phyloP scores from a whole-genome alignment of 495 filamentous ascomycete species.

The Aspergillus nidulans region DNA sequence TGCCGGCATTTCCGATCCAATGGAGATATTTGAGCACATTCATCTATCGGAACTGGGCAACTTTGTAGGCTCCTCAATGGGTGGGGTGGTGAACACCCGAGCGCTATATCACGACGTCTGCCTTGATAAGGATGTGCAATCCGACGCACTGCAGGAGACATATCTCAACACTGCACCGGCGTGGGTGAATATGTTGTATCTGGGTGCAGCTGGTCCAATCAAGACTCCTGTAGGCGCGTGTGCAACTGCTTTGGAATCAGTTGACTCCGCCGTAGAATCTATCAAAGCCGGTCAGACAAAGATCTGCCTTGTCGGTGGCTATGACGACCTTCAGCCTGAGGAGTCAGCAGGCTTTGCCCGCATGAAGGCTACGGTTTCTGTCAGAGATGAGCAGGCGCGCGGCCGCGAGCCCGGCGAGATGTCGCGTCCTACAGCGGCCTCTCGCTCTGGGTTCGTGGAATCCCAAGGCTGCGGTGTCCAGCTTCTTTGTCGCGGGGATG shows the following conservation, averaged over 20 bases:
- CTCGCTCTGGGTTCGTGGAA: slow-evolving; percentile 96
- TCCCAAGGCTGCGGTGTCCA: slow-evolving; percentile 96
- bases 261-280: slow-evolving; percentile 94
- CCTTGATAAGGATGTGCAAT: slow-evolving; percentile 90
- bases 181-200: slow-evolving; percentile 96
- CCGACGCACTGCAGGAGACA: slow-evolving; percentile 95
- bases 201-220: slow-evolving; percentile 97
- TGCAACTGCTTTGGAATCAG: slow-evolving; percentile 89
- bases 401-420: slow-evolving; percentile 91
- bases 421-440: slow-evolving; percentile 93
- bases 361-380: slow-evolving; percentile 97
- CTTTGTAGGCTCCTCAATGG: slow-evolving; percentile 85
- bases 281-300: slow-evolving; percentile 94
- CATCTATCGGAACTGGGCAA: slow-evolving; percentile 96
- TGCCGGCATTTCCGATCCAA: slow-evolving; percentile 92
- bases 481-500: slow-evolving; percentile 90
- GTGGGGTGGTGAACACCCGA: slow-evolving; percentile 73
- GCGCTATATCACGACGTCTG: slow-evolving; percentile 97
- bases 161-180: slow-evolving; percentile 99
- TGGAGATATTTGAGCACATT: slow-evolving; percentile 98
- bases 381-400: slow-evolving; percentile 86
- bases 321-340: slow-evolving; percentile 97
- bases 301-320: slow-evolving; percentile 93
- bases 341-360: slow-evolving; percentile 98
- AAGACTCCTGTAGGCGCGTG: slow-evolving; percentile 97